Conservation (phyloP, 1,139 yeast genomes). For the Magnusiomyces sp. region DNA sequence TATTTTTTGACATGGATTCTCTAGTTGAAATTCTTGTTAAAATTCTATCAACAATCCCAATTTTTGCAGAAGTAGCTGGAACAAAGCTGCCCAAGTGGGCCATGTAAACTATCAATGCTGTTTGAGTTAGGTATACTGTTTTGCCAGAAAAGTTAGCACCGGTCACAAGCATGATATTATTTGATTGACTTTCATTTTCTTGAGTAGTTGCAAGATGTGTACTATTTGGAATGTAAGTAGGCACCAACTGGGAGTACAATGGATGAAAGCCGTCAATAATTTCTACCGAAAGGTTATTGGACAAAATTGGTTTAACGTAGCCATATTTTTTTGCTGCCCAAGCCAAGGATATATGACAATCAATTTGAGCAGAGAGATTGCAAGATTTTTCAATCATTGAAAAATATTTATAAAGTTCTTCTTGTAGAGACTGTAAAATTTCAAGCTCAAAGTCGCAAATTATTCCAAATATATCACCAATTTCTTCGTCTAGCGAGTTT, state of each 20-base stretch:
- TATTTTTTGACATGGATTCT: slow-evolving; percentile 37
- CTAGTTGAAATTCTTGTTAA: slow-evolving; percentile 37
- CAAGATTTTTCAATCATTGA: slow-evolving; percentile 20
- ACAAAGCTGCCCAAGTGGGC: slow-evolving; percentile 46
- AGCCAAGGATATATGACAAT: slow-evolving; percentile 35
- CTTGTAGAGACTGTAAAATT: slow-evolving; percentile 32
- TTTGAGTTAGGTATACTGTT: slow-evolving; percentile 39
- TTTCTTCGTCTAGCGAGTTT: slow-evolving; percentile 31
- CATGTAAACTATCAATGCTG: slow-evolving; percentile 38
- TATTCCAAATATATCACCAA: slow-evolving; percentile 38
- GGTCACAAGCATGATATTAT: slow-evolving; percentile 31
- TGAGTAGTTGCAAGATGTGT: slow-evolving; percentile 19
- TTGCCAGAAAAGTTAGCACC: slow-evolving; percentile 50
- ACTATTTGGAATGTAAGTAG: slow-evolving; percentile 35
- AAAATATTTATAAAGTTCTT: slow-evolving; percentile 23
- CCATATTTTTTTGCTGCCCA: slow-evolving; percentile 29
- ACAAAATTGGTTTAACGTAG: slow-evolving; percentile 36
- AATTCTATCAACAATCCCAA: slow-evolving; percentile 40
- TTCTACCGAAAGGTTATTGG: slow-evolving; percentile 22
- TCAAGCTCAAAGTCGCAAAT: slow-evolving; percentile 37
- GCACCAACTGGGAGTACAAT: slow-evolving; percentile 33
- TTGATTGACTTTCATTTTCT: slow-evolving; percentile 7
- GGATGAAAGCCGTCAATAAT: slow-evolving; percentile 36
- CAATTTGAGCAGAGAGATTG: slow-evolving; percentile 31
- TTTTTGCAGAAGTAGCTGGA: slow-evolving; percentile 38